Percentiles rank a stretch among this genome's conserved stretches.
Evolutionary conservation across 306 rosid genomes (phyloP).

Genomic region (Delonix regia): DNA sequence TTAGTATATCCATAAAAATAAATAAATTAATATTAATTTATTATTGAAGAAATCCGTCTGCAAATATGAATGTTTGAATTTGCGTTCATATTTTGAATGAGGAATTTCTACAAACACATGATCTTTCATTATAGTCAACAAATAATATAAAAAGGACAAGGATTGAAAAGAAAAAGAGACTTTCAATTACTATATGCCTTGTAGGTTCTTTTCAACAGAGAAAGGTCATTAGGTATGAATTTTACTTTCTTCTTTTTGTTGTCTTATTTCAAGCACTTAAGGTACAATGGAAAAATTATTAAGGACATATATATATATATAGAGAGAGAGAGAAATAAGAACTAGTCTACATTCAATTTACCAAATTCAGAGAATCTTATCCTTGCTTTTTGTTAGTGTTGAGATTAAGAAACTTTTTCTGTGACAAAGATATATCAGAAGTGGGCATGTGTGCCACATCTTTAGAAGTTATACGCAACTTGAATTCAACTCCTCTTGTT

Average conservation of each 20-base stretch:
- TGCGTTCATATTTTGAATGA: neutral
- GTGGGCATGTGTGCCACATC: slow-evolving; percentile 2
- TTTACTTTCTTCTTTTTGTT: neutral
- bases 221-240: neutral
- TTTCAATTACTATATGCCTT: neutral
- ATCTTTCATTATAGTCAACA: neutral
- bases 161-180: neutral
- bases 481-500: neutral
- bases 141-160: neutral
- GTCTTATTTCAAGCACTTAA: neutral
- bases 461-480: neutral
- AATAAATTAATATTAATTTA: neutral
- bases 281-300: slow-evolving; percentile 7
- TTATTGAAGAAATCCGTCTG: neutral
- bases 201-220: neutral
- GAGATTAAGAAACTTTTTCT: neutral
- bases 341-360: slow-evolving; percentile 15
- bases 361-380: slow-evolving; percentile 30
- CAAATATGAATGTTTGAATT: neutral
- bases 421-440: neutral
- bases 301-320: neutral
- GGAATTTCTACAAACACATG: neutral
- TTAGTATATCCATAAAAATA: neutral
- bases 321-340: neutral
- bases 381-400: slow-evolving; percentile 18